phyloP scores from a whole-genome alignment of 2,329 filamentous ascomycete genomes.

The Alternaria hordeiaustralica region DNA sequence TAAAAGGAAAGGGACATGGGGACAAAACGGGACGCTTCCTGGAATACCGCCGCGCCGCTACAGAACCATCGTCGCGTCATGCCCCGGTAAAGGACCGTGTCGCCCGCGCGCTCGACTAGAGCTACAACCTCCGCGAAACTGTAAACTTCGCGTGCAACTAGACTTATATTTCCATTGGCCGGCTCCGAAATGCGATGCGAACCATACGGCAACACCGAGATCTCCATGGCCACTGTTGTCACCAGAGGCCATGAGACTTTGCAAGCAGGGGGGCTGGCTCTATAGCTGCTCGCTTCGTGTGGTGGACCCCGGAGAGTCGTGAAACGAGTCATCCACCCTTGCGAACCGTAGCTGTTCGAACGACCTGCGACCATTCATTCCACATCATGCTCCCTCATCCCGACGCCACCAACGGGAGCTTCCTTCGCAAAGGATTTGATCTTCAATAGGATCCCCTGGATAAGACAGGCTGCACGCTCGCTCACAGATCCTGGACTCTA shows the following conservation, averaged over 20 bases:
- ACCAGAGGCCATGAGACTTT: slow-evolving; percentile 8
- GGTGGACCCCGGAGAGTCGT: background rate
- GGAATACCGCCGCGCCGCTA: background rate
- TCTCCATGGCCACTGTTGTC: slow-evolving; percentile 2
- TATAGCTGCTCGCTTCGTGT: slow-evolving; percentile 7
- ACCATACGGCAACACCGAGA: slow-evolving; percentile 12
- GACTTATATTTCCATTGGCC: background rate
- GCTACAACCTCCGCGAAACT: background rate
- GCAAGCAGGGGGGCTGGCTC: slow-evolving; percentile 1
- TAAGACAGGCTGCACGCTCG: background rate
- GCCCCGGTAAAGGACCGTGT: background rate
- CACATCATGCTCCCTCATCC: background rate
- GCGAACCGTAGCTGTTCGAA: background rate
- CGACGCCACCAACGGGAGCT: slow-evolving; percentile 11
- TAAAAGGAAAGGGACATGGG: background rate
- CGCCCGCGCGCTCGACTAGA: background rate
- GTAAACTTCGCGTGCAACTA: background rate
- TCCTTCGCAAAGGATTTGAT: slow-evolving; percentile 1
- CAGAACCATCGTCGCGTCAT: slow-evolving; percentile 2
- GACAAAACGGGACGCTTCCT: slow-evolving; percentile 1
- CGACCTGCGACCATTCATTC: background rate
- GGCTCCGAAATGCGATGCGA: slow-evolving; percentile 5
- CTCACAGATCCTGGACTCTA: background rate
- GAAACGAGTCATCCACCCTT: slow-evolving; percentile 3
- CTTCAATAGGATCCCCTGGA: slow-evolving; percentile 1